Base-by-base conservation (phyloP, 441 rosid genomes). In the Pelargonium citronellum region DNA sequence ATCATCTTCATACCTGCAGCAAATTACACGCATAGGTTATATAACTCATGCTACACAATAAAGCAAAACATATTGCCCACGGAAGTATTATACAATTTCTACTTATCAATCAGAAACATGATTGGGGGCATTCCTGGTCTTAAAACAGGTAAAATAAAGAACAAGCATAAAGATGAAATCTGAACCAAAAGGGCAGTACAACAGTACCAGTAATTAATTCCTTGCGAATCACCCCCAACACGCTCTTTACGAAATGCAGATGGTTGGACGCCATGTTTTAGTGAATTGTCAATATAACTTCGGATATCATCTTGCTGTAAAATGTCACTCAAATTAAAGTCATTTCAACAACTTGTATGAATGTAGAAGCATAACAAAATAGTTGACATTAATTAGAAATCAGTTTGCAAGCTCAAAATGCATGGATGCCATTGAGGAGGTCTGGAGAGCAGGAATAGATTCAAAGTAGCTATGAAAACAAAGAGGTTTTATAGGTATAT, bases 301-400 rank as follows among this genome's bases (percentile, higher is more conserved):
- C 87, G 84, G 72, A 91, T 86, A 83, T 92, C 98, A 67, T 95
- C 99, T 95, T 95, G 99, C 99, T 95, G 91, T 81, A 73, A 74
- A 69, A 77, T 34, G 73, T 58, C 58, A 69, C 49, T 34, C 47
- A 53, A 39, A 69, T 53, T 79, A 66, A 86, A 34, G 66, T 70
- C 47, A 61, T 72, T 75, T 57, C 24, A 55, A 55, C 62, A 16
- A n/a, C 22, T 55, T 16, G 62, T 55, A 55, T 55, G 62, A 55
- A 20, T 4, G 62, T 55, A 55, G 24, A 55, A 55, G 10, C 62
- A 55, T 55, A 9, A 10, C 16, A 55, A 55, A 55, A 16, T 55
- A 20, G 22, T 55, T 55, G 22, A 15, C 61, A 16, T 55, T 55
- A 55, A 55, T 16, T 55, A 16, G 22, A 55, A 16, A 17, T 55